Conservation (phyloP, 768 basidiomycete species). For the Lactarius tabidus region DNA sequence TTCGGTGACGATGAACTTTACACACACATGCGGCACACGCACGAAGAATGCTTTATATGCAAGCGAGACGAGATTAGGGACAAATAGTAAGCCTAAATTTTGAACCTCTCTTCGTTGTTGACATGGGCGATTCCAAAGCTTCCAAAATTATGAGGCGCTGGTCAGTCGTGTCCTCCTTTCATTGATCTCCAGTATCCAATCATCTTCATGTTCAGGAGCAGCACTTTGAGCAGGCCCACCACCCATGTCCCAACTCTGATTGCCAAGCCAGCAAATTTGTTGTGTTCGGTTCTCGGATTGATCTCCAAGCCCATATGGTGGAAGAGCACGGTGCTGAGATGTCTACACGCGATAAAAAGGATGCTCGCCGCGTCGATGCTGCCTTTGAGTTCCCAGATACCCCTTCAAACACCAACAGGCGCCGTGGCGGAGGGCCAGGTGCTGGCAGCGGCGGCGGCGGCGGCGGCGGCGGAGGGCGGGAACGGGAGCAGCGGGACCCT, state of each 20-base stretch:
- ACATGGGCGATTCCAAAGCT: constrained; percentile 42
- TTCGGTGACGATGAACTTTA: constrained; percentile 94
- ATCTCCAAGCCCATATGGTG: constrained; percentile 89
- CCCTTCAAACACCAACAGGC: constrained; percentile 34
- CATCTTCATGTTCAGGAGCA: constrained; percentile 45
- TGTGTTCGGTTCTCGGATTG: constrained; percentile 83
- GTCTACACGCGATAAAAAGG: constrained; percentile 64
- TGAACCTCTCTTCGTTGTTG: constrained; percentile 2
- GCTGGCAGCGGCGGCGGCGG: constrained; percentile 45
- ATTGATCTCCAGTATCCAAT: neutral
- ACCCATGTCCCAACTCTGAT: constrained; percentile 64
- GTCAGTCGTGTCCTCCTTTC: constrained; percentile 37
- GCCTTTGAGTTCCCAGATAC: constrained; percentile 66
- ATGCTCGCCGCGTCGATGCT: constrained; percentile 61
- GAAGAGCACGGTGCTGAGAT: constrained; percentile 75
- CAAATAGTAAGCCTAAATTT: constrained; percentile 63
- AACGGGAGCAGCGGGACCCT: constrained; percentile 44
- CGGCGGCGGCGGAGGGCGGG: constrained; percentile 47
- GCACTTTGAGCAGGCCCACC: constrained; percentile 74
- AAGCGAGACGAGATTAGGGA: constrained; percentile 74
- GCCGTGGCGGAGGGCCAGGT: constrained; percentile 37
- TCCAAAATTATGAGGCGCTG: constrained; percentile 71
- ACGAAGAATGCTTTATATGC: constrained; percentile 97
- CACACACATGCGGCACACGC: constrained; percentile 85
- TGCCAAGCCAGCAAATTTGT: constrained; percentile 92